Evolutionary conservation across 331 rosid species (phyloP), one percentile per base, ranked within the genome.

Genomic region (Cydonia oblonga): DNA sequence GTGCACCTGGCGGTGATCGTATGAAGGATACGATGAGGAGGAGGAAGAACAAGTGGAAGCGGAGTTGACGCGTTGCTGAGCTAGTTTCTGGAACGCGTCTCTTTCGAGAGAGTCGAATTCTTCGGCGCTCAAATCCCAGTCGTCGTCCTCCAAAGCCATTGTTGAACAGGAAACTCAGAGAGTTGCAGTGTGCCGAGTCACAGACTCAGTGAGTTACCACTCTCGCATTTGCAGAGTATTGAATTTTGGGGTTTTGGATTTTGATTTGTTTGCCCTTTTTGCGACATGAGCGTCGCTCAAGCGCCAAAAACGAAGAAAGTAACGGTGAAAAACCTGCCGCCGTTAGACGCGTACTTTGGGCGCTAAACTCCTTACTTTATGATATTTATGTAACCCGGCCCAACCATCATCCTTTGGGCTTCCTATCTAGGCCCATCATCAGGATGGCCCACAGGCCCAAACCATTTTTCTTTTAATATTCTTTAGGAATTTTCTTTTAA

Each of bases 41-140:
- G 86, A 72, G 54, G 82, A 56, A 22, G 80, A 63, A 33, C 62
- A 68, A n/a, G 73, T 25, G 16, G 74, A 60, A 35, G 81, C 24
- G 25, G 86, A 59, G 70, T 70, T 32, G 65, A 79, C 28, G 77
- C 89, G 96, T 19, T 82, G 85, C 60, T 85, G 96, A 75, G 97
- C 86, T 73, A 91, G 83, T 68, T 91, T 91, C 81, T 82, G 86
- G 14, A 86, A 76, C 74, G 98, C 97, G 52, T 93, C 90, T 78
- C 89, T 79, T 85, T 93, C 98, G 32, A 93, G 90, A 22, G 88
- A 84, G 81, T 93, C 98, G 15, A 93, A 80, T 81, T 91, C 92
- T 67, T 89, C 97, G 3, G 84, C 84, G 52, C 91, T 93, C 63
- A 93, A 70, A 42, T 82, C 90, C 86, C 85, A 82, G 14, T 80